Conservation (phyloP, 2,329 filamentous ascomycete genomes). For the Pestalotiopsis sp. region DNA sequence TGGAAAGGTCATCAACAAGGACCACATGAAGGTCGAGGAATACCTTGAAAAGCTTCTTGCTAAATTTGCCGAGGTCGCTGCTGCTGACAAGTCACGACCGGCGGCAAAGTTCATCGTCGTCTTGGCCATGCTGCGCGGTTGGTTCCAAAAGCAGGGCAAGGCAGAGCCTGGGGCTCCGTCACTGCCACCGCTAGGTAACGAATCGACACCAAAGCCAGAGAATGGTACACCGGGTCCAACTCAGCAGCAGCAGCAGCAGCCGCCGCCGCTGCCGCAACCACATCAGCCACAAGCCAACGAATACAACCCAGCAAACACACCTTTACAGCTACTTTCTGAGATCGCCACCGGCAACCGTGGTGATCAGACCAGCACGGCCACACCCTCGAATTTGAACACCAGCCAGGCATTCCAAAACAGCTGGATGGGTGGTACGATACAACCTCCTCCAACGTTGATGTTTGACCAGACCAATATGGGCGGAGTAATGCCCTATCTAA, state of each 20-base stretch:
- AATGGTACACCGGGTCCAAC: constrained; percentile 3
- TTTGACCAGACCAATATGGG: constrained; percentile 9
- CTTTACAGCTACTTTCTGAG: constrained; percentile 57
- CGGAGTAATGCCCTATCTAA: constrained; percentile 28
- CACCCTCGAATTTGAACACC: constrained; percentile 13
- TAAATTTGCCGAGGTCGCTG: constrained; percentile 65
- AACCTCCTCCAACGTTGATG: neutral
- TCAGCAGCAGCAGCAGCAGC: neutral
- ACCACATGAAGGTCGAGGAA: constrained; percentile 63
- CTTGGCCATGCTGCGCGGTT: constrained; percentile 67
- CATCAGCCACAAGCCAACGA: constrained; percentile 21
- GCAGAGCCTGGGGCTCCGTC: constrained; percentile 4
- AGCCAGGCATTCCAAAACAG: neutral
- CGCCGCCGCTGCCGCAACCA: neutral
- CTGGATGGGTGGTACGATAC: neutral
- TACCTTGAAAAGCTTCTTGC: constrained; percentile 71
- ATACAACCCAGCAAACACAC: constrained; percentile 45
- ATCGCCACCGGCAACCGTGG: constrained; percentile 46
- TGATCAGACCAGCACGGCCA: constrained; percentile 17
- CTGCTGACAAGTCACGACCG: constrained; percentile 63
- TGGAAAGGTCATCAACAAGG: constrained; percentile 67
- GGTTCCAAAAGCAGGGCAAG: constrained; percentile 60
- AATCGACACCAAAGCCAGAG: constrained; percentile 13
- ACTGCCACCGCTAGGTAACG: constrained; percentile 10
- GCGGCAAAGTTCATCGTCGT: constrained; percentile 72